Base-by-base conservation (phyloP, 768 basidiomycete species). In the Phylloporus sp. region DNA sequence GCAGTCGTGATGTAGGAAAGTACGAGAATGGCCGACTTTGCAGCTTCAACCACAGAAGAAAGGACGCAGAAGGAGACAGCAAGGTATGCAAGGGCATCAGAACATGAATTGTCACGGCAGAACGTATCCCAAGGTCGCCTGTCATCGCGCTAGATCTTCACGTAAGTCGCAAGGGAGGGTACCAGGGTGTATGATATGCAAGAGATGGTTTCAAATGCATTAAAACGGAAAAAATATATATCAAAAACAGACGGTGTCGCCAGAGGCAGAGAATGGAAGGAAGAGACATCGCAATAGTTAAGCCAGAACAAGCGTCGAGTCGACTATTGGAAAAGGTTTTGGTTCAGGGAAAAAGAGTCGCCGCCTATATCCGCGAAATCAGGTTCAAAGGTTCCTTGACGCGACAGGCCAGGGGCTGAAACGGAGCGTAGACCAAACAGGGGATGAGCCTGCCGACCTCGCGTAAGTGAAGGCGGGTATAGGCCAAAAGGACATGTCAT, bases 291-390 rank as follows among this genome's bases (percentile, higher is more conserved):
- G 44, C 38, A 26, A 28, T 40, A 28, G 27, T n/a, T 6, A 55
- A 57, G 56, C 60, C 40, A n/a, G n/a, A n/a, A n/a, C n/a, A 26
- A 24, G 54, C 55, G 56, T 57, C 46, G 23, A 47, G 59, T 50
- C 54, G 48, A 55, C 75, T 66, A 83, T 60, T 77, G 78, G 63
- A 78, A 73, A 55, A 83, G 72, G 49, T 73, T 69, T 54, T 76
- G 76, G 27, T 75, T 62, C 34, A 73, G 73, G 31, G 73, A 73
- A 46, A 78, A 72, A 34, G 72, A 69, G 27, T 59, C 59, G 8
- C 65, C 67, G 16, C 68, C 68, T 51, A 69, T 56, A 28, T 69
- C 68, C 45, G 75, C 76, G 53, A 80, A 76, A 39, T 76, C 73
- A 67, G 56, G 72, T 66, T 56, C 73, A 70, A 50, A 61, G 67